Base-by-base conservation (phyloP, 2,329 filamentous ascomycete species). In the Trichoderma oligosporum region DNA sequence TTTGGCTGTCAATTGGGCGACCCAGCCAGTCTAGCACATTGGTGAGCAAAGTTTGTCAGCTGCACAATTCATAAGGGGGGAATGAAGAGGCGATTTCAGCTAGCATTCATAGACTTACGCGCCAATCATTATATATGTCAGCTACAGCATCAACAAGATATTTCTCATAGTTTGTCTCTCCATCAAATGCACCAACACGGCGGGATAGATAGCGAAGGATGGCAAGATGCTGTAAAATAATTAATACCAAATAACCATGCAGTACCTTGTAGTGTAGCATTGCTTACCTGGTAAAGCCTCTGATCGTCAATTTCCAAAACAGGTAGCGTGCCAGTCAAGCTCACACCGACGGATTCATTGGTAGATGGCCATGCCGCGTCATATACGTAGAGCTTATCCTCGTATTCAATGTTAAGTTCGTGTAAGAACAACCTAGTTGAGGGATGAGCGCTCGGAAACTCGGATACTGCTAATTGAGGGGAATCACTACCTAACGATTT, bases 81-180 rank as follows among this genome's bases (percentile, higher is more conserved):
- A 11, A 7, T 14, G 20, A 24, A 9, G 27, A 8, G 24, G 12
- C n/a, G 7, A n/a, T n/a, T n/a, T n/a, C n/a, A 47, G 44, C 44
- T 31, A 11, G 44, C 14, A 47, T 22, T 7, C 22, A 4, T 22
- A 35, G 3, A 63, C 70, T 65, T 59, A 73, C 73, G 41, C 73
- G 66, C 73, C 73, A 74, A 33, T 75, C 73, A 11, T 71, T 66
- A 33, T 75, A 75, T 6, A 74, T 60, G 29, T 74, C 73, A 1
- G 71, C 60, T 1, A 73, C 69, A 1, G 67, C 64, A 55, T 75
- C 73, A 0, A 74, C 67, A 2, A 69, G 16, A 45, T 70, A 74
- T 54, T 73, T 74, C 20, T 74, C 73, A 1, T 64, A 60, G 41
- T 62, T 72, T 2, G 71, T 70, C 2, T 67, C 64, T 4, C 73